Percentiles rank a stretch among this genome's conserved stretches.
phyloP scores from a whole-genome alignment of 129 eudicot species.

The Helichrysum umbraculigerum region DNA sequence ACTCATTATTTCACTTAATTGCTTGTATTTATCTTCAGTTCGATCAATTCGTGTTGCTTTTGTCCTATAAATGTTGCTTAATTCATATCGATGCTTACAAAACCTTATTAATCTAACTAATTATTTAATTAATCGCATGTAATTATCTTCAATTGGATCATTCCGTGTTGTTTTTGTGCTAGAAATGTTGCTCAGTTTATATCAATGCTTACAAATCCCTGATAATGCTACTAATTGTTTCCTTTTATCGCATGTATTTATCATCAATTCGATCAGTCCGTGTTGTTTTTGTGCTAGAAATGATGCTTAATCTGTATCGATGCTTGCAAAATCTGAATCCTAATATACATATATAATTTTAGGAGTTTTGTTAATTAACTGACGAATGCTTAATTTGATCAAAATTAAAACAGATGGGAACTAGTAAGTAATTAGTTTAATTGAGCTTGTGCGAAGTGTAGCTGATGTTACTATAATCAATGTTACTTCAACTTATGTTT shows the following conservation, averaged over 20 bases:
- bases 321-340: background rate
- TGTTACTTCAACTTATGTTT: background rate
- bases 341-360: no score
- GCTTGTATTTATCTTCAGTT: slow-evolving; percentile 6
- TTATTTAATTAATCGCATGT: background rate
- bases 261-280: background rate
- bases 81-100: slow-evolving; percentile 8
- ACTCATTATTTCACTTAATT: slow-evolving; percentile 2
- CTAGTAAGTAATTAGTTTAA: background rate
- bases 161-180: background rate
- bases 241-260: background rate
- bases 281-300: background rate
- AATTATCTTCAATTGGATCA: background rate
- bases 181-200: no score
- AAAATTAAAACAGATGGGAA: background rate
- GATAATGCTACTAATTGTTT: background rate
- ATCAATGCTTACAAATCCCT: background rate
- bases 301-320: background rate
- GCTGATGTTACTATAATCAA: background rate
- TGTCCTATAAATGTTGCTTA: slow-evolving; percentile 9
- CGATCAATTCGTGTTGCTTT: slow-evolving; percentile 14
- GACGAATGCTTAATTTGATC: background rate
- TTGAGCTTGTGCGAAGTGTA: background rate
- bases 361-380: background rate
- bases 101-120: background rate